Percentiles rank a stretch among this genome's conserved stretches.
Conservation (phyloP, 306 rosid species). For the Pterocarpus macrocarpus region DNA sequence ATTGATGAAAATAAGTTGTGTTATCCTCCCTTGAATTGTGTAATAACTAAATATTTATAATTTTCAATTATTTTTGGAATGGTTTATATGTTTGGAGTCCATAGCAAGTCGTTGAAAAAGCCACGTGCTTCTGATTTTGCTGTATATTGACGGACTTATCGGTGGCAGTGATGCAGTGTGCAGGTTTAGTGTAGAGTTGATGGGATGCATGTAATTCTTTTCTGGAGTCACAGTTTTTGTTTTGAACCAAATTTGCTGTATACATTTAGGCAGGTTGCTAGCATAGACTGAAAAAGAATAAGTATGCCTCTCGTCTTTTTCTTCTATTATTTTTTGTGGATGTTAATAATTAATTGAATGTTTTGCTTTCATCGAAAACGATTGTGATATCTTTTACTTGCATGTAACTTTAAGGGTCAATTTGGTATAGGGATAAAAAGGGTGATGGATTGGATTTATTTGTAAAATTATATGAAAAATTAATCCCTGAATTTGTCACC, state of each 20-base stretch:
- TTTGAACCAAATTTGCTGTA: slow-evolving; percentile 11
- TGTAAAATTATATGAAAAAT: neutral
- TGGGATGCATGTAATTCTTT: neutral
- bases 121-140: slow-evolving; percentile 1
- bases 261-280: slow-evolving; percentile 13
- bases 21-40: slow-evolving; percentile 1
- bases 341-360: slow-evolving; percentile 2
- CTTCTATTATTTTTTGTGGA: neutral
- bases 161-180: neutral
- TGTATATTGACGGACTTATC: neutral
- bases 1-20: neutral
- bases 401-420: neutral
- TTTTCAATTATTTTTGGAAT: neutral
- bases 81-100: neutral
- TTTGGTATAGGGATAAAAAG: neutral
- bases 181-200: slow-evolving; percentile 11
- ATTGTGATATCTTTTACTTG: slow-evolving; percentile 2
- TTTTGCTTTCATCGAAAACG: slow-evolving; percentile 1
- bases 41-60: neutral
- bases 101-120: too few relatives aligned
- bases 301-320: neutral
- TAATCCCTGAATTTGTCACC: neutral
- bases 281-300: slow-evolving; percentile 3
- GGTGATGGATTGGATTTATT: neutral
- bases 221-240: neutral